Percentiles rank a stretch among this genome's conserved stretches.
phyloP scores from a whole-genome alignment of 2,329 filamentous ascomycete species.

The Ophiostoma ulmi region DNA sequence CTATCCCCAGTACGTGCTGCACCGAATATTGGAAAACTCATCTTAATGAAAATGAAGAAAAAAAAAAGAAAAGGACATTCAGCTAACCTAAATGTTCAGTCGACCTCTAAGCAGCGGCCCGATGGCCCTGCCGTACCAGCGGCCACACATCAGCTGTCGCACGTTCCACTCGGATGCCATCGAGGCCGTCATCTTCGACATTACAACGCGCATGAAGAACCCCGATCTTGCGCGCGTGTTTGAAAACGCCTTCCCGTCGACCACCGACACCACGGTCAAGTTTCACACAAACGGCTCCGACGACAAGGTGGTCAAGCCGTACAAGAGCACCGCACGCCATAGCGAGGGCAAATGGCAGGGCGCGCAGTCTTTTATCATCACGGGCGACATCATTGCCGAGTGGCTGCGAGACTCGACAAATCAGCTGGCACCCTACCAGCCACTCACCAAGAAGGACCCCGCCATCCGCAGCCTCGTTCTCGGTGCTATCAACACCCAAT shows the following conservation, averaged over 20 bases:
- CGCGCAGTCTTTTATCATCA: conserved; percentile 86
- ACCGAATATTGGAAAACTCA: neutral
- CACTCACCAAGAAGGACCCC: conserved; percentile 73
- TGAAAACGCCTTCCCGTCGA: conserved; percentile 91
- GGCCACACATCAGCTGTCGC: conserved; percentile 73
- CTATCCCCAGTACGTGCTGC: conserved; percentile 49
- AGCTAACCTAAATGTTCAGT: conserved; percentile 41
- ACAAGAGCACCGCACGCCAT: conserved; percentile 14
- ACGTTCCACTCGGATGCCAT: conserved; percentile 85
- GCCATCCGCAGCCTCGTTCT: conserved; percentile 55
- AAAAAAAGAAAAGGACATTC: no score
- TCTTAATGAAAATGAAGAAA: neutral
- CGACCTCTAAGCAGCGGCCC: conserved; percentile 74
- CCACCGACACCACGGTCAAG: conserved; percentile 80
- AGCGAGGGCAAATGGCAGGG: conserved; percentile 70
- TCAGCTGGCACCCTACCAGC: conserved; percentile 85
- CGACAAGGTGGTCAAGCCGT: conserved; percentile 25
- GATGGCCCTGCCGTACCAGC: conserved; percentile 75
- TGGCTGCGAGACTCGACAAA: conserved; percentile 91
- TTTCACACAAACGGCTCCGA: conserved; percentile 67
- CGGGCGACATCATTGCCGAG: conserved; percentile 85
- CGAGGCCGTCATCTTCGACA: conserved; percentile 78
- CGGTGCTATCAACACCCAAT: conserved; percentile 48
- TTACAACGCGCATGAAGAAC: conserved; percentile 74
- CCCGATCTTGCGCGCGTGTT: conserved; percentile 87